Base-by-base conservation (phyloP, 2,329 filamentous ascomycete species). In the Phaeosphaeriaceae sp. region DNA sequence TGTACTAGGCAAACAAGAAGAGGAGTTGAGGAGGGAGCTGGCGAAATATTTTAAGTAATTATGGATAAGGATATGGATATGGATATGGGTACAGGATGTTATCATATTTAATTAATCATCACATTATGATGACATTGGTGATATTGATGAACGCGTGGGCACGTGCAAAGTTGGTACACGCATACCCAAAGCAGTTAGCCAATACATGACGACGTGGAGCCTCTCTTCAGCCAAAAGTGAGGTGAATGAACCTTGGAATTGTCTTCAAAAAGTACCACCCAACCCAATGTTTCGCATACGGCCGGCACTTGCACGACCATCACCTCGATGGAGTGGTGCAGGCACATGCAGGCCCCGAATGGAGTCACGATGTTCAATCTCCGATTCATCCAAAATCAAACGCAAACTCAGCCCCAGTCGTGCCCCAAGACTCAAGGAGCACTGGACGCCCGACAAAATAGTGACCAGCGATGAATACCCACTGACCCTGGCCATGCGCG, bases 1-100 rank as follows among this genome's bases (percentile, higher is more conserved):
- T 46, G 62, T 68, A 7, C 6, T 68, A 21, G 68, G 60, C 0
- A 63, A 60, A 52, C 62, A 46, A n/a, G 67, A 72, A 48, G 49
- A 35, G 18, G 66, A 67, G 30, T 37, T 69, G 50, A 64, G 63
- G 54, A 64, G 45, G 40, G 58, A 33, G 21, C 42, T 72, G 34
- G 56, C 40, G 1, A 46, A 32, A 39, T 70, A 26, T 26, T 26
- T 8, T 11, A 26, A 26, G 23, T 11, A 9, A 11, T 8, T 11
- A 26, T 11, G n/a, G n/a, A n/a, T n/a, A n/a, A n/a, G n/a, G n/a
- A n/a, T n/a, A n/a, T n/a, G n/a, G n/a, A n/a, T n/a, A n/a, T n/a
- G n/a, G n/a, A n/a, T n/a, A n/a, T n/a, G n/a, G n/a, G n/a, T n/a
- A n/a, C n/a, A n/a, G n/a, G n/a, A n/a, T n/a, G n/a, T n/a, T n/a